A percentile compares a stretch with the other conserved stretches of the same genome.
Conservation (phyloP, 2,329 filamentous ascomycete species). For the Claviceps maximensis region DNA sequence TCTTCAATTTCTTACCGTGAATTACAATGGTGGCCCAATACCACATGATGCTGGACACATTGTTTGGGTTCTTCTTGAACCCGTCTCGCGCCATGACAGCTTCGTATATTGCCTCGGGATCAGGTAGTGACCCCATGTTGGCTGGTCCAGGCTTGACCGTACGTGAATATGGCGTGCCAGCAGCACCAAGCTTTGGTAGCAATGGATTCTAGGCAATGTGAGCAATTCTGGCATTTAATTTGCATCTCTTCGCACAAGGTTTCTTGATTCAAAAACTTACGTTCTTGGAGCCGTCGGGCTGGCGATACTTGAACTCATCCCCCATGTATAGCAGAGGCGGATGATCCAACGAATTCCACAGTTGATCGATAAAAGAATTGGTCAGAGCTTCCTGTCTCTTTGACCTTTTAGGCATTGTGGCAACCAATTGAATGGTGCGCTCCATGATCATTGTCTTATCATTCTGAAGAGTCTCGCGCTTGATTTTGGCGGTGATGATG, state of each 20-base stretch:
- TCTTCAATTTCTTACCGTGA: conserved; percentile 37
- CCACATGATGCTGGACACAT: conserved; percentile 58
- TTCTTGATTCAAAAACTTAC: conserved; percentile 17
- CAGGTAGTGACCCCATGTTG: conserved; percentile 52
- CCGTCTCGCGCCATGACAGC: conserved; percentile 39
- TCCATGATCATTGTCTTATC: conserved; percentile 74
- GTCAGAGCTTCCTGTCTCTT: conserved; percentile 50
- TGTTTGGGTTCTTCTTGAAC: conserved; percentile 52
- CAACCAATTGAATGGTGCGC: conserved; percentile 55
- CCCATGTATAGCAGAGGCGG: conserved; percentile 55
- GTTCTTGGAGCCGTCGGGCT: conserved; percentile 58
- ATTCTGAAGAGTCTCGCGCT: conserved; percentile 49
- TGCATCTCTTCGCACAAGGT: no score
- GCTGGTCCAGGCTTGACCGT: conserved; percentile 46
- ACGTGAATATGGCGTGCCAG: conserved; percentile 53
- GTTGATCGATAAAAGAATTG: conserved; percentile 50
- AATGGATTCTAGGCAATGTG: conserved; percentile 40
- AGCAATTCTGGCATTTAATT: not conserved
- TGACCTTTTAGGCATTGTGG: conserved; percentile 49
- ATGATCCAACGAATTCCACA: conserved; percentile 62
- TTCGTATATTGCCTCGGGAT: conserved; percentile 51
- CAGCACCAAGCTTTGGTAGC: conserved; percentile 52
- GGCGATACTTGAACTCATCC: conserved; percentile 50
- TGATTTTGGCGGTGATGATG: conserved; percentile 48
- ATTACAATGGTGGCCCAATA: conserved; percentile 64